Conservation (phyloP, 225 moss, liverwort and hornwort species). For the Ulota crispa region DNA sequence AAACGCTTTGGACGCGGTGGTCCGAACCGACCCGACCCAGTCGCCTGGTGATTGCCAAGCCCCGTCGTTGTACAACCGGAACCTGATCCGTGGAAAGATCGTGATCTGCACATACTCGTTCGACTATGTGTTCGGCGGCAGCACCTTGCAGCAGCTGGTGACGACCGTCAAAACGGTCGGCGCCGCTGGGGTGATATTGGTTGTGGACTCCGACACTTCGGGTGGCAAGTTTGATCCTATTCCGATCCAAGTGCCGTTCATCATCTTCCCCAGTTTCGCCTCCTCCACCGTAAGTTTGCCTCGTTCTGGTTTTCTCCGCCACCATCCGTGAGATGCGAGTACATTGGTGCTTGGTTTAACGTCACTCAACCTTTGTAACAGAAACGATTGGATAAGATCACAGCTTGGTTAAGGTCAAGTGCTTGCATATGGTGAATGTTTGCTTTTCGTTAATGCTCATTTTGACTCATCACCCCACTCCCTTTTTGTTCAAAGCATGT, state of each 20-base stretch:
- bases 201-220: constrained; percentile 70
- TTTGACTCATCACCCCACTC: no score
- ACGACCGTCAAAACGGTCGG: constrained; percentile 43
- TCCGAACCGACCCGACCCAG: constrained; percentile 18
- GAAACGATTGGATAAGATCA: no score
- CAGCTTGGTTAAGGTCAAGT: no score
- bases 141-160: constrained; percentile 61
- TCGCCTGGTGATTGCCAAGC: constrained; percentile 60
- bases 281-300: constrained; percentile 26
- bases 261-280: constrained; percentile 26
- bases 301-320: background rate
- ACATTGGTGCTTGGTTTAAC: no score
- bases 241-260: constrained; percentile 43
- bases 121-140: constrained; percentile 64
- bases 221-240: constrained; percentile 65
- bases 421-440: no score
- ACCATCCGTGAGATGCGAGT: background rate
- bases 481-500: no score
- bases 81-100: constrained; percentile 56
- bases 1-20: constrained; percentile 35
- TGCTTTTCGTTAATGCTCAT: no score
- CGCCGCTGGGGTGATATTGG: constrained; percentile 71
- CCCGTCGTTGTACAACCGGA: constrained; percentile 51
- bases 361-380: no score
- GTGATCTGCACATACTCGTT: constrained; percentile 79